A percentile compares a stretch with the other conserved stretches of the same genome.
These are phyloP conservation scores for Talaromyces ruber DNA, from an alignment of 495 filamentous ascomycete species.

Conservation along the genomic window DNA sequence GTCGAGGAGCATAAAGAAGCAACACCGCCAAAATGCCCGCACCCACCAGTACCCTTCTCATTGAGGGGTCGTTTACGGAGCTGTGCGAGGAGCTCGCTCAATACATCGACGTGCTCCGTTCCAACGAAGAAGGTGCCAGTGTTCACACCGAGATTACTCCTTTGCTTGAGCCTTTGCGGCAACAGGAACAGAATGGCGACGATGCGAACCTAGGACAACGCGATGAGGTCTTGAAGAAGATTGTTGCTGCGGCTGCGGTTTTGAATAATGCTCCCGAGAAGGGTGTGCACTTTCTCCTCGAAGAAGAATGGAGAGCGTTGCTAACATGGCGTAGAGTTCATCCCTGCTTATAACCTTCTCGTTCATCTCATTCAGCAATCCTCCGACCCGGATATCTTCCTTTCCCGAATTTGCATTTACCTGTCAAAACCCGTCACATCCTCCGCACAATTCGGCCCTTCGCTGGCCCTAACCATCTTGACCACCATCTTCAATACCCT, in stretches of 20 bases:
- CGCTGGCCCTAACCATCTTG: constrained; percentile 77
- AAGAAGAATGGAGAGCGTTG: neutral
- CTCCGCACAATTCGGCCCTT: constrained; percentile 73
- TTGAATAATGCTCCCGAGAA: constrained; percentile 85
- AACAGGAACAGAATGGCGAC: constrained; percentile 38
- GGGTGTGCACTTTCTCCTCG: constrained; percentile 34
- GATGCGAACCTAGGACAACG: constrained; percentile 50
- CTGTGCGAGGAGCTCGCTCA: constrained; percentile 81
- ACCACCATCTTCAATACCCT: constrained; percentile 97
- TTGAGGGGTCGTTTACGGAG: constrained; percentile 86
- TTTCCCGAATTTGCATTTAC: constrained; percentile 77
- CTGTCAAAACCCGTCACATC: constrained; percentile 79
- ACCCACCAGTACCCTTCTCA: constrained; percentile 59
- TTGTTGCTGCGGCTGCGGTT: constrained; percentile 62
- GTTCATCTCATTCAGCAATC: constrained; percentile 85
- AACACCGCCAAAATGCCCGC: constrained; percentile 36
- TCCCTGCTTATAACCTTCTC: constrained; percentile 89
- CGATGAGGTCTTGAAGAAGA: constrained; percentile 81
- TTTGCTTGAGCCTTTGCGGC: constrained; percentile 53
- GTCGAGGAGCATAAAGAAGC: constrained; percentile 8
- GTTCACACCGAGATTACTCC: constrained; percentile 62
- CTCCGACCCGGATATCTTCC: constrained; percentile 71
- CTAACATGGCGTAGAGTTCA: constrained; percentile 56
- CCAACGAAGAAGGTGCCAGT: constrained; percentile 45
- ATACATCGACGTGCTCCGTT: constrained; percentile 63